phyloP scores from a whole-genome alignment of 495 filamentous ascomycete genomes.

The Parachaetomium inaequale region DNA sequence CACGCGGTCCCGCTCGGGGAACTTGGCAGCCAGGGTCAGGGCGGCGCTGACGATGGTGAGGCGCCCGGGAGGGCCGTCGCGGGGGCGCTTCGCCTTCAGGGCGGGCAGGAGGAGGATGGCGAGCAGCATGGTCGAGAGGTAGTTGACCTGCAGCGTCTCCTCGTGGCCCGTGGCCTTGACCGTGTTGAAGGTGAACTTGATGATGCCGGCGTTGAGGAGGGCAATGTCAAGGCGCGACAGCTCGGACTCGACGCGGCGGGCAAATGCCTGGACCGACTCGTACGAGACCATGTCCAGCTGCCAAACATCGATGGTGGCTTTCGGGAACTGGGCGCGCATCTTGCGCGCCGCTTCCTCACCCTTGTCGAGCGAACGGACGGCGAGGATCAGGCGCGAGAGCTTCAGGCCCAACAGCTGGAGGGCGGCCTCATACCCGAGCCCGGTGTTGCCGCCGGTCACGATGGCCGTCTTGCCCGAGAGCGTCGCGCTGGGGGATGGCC shows the following conservation, averaged over 20 bases:
- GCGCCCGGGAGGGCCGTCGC: no score
- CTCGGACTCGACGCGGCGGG: conserved; percentile 30
- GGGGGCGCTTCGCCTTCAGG: conserved; percentile 33
- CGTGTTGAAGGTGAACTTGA: conserved; percentile 28
- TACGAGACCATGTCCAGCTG: conserved; percentile 50
- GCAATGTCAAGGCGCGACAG: conserved; percentile 46
- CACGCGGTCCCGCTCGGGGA: neutral
- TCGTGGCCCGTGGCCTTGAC: conserved; percentile 46
- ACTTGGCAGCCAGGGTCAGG: neutral
- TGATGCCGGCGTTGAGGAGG: conserved; percentile 53
- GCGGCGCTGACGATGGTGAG: neutral
- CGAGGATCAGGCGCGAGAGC: conserved; percentile 10
- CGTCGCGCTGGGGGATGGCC: no score
- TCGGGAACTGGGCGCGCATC: no score
- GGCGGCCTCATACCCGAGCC: conserved; percentile 48
- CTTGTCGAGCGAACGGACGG: conserved; percentile 20
- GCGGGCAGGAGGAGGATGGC: conserved; percentile 48
- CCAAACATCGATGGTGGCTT: conserved; percentile 60
- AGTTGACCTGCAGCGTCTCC: conserved; percentile 45
- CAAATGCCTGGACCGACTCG: conserved; percentile 46
- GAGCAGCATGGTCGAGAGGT: conserved; percentile 49
- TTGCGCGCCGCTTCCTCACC: conserved; percentile 44
- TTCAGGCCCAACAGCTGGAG: conserved; percentile 30
- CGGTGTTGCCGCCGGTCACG: conserved; percentile 52
- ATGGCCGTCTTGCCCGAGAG: conserved; percentile 44